Percentiles rank a stretch among this genome's conserved stretches.
phyloP scores from a whole-genome alignment of 2,329 filamentous ascomycete species.

The Emergomyces africanus region DNA sequence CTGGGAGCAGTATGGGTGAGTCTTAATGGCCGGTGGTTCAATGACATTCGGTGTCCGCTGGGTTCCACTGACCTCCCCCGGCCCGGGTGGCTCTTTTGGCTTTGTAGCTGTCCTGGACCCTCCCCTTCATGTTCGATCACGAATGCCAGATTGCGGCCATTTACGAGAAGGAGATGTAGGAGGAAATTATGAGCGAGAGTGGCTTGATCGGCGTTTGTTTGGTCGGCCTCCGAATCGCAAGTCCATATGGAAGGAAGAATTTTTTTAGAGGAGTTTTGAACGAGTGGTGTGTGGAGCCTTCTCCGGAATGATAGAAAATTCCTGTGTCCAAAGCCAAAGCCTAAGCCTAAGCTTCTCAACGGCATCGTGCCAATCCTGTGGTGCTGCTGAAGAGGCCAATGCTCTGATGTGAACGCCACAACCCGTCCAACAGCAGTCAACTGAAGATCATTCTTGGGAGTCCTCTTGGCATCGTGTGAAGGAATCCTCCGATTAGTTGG shows the following conservation, averaged over 20 bases:
- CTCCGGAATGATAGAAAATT: slow-evolving; percentile 11
- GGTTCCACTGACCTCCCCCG: background rate
- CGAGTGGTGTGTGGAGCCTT: slow-evolving; percentile 3
- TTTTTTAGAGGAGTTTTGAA: slow-evolving; percentile 5
- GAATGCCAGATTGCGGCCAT: background rate
- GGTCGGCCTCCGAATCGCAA: slow-evolving; percentile 3
- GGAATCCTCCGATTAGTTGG: slow-evolving; percentile 7
- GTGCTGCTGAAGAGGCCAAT: background rate
- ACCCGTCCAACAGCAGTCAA: slow-evolving; percentile 27
- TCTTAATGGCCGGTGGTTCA: background rate
- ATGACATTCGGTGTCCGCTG: background rate
- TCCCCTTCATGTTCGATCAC: background rate
- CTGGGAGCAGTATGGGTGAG: slow-evolving; percentile 5
- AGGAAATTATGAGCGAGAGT: background rate
- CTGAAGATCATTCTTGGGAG: slow-evolving; percentile 24
- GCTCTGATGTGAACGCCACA: slow-evolving; percentile 22
- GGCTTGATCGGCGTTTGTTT: background rate
- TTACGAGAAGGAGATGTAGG: slow-evolving; percentile 3
- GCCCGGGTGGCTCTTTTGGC: background rate
- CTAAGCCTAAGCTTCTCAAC: slow-evolving; percentile 16
- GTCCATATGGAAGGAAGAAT: slow-evolving; percentile 2
- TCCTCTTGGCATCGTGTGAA: slow-evolving; percentile 11
- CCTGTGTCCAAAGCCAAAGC: slow-evolving; percentile 24
- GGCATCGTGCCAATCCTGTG: slow-evolving; percentile 6
- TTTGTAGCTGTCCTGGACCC: background rate